These are phyloP conservation scores for Apiotrichum veenhuisii DNA, from an alignment of 1,284 basidiomycete genomes.

Conservation along the genomic window DNA sequence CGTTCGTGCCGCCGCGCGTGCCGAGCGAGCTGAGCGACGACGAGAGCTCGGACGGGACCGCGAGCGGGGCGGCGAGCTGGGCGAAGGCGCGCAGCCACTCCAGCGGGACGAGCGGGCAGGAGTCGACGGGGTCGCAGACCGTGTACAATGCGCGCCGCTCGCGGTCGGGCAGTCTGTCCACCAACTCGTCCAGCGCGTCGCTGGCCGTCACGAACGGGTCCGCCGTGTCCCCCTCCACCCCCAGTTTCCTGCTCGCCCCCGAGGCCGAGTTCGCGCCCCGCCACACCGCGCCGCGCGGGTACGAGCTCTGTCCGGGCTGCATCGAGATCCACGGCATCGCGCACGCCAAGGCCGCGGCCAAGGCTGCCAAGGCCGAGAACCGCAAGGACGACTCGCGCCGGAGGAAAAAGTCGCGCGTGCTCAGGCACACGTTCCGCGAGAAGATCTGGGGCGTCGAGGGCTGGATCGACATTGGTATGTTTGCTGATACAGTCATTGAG, in stretches of 20 bases:
- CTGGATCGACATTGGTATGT: constrained; percentile 81
- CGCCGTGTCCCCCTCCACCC: constrained; percentile 18
- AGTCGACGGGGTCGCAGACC: constrained; percentile 16
- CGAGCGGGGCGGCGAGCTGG: constrained; percentile 19
- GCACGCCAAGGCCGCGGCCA: constrained; percentile 57
- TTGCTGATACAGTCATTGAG: neutral
- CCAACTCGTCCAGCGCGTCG: constrained; percentile 19
- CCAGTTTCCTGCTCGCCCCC: constrained; percentile 3
- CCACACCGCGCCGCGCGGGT: constrained; percentile 55
- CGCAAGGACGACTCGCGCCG: constrained; percentile 31
- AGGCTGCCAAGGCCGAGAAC: constrained; percentile 43
- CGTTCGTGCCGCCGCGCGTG: constrained; percentile 19
- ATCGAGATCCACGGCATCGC: constrained; percentile 69
- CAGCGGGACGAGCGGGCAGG: neutral
- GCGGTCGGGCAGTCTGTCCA: constrained; percentile 25
- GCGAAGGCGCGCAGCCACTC: constrained; percentile 1
- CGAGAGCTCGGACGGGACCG: constrained; percentile 28
- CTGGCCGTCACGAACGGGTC: constrained; percentile 18
- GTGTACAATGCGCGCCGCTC: constrained; percentile 23
- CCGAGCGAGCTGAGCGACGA: constrained; percentile 13
- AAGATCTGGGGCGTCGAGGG: constrained; percentile 73
- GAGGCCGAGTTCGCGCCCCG: constrained; percentile 3
- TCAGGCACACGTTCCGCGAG: constrained; percentile 77
- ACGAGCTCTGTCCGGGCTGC: constrained; percentile 75
- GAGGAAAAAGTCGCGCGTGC: constrained; percentile 56